Evolutionary conservation across 495 filamentous ascomycete genomes (phyloP), one percentile per base, ranked within the genome.

Genomic region (Penicillium goetzii): DNA sequence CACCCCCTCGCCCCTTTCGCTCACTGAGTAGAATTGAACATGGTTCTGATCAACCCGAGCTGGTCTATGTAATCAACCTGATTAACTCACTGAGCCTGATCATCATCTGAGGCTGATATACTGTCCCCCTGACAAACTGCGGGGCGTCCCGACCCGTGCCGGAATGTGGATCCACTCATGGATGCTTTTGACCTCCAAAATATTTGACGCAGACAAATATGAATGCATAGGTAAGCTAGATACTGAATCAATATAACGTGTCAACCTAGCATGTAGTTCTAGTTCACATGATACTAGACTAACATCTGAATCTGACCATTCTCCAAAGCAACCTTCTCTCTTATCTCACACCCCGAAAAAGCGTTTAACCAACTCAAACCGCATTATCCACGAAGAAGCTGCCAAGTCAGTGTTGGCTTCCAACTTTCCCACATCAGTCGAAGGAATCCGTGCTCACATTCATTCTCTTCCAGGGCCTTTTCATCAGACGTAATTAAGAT

Each of bases 341-440:
- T n/a, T n/a, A 26, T 50, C 47, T 50, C 47, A 50, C 12, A 30
- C 14, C 47, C 25, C 25, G 4, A 50, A 28, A 14, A 50, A 26
- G 47, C 63, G 73, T 72, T 36, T 34, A 0, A 30, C 51, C 51
- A 54, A 34, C 19, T 54, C 38, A 72, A 67, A 14, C 30, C 30
- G 25, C 51, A 54, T 21, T 30, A 26, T 12, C 51, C 23, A 15
- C 4, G 51, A 34, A 17, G 30, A 23, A 54, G 25, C 30, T 54
- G 51, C 51, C 23, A 26, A 54, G 51, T 33, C 51, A 54, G 51
- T 34, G 51, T 30, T 54, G 51, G 51, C 51, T 54, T 54, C 51
- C 51, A 54, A 54, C 28, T 54, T 15, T 26, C 23, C 32, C 25
- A 54, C 15, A 30, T 17, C 17, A 30, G 7, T 21, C 51, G 36